Conservation (phyloP, 331 rosid genomes). For the Prunus yedoensis region DNA sequence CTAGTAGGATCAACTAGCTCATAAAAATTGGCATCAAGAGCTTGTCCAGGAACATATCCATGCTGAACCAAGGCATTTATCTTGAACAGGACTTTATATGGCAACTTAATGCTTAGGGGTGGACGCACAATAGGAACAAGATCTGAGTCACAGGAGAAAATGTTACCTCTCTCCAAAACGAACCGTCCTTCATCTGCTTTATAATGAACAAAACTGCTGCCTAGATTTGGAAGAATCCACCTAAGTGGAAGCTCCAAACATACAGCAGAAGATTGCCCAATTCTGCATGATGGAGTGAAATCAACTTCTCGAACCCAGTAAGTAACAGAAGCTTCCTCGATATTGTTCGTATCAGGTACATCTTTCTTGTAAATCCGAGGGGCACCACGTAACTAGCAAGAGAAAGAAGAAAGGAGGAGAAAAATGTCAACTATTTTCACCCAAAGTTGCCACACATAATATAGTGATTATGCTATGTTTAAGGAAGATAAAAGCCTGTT, state of each 20-base stretch:
- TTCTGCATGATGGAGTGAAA: constrained; percentile 34
- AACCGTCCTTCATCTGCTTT: constrained; percentile 17
- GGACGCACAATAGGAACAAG: constrained; percentile 30
- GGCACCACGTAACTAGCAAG: constrained; percentile 28
- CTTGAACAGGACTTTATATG: constrained; percentile 36
- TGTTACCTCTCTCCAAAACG: neutral
- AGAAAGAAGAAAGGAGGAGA: neutral
- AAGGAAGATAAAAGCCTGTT: neutral
- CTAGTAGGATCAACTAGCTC: constrained; percentile 24
- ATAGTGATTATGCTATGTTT: neutral
- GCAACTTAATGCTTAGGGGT: constrained; percentile 12
- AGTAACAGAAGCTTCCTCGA: neutral
- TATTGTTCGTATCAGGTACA: no score
- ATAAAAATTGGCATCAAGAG: constrained; percentile 24
- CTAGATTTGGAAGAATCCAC: constrained; percentile 24
- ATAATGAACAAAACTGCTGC: constrained; percentile 5
- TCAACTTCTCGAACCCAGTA: constrained; percentile 35
- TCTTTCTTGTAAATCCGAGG: constrained; percentile 25
- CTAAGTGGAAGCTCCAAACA: constrained; percentile 21
- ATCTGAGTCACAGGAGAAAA: constrained; percentile 1
- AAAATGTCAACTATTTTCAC: no score
- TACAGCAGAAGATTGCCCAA: constrained; percentile 36
- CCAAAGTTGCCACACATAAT: neutral
- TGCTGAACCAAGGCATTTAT: constrained; percentile 36
- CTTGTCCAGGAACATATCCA: constrained; percentile 25